Base-by-base conservation (phyloP, 768 basidiomycete genomes). In the Serendipita indica region DNA sequence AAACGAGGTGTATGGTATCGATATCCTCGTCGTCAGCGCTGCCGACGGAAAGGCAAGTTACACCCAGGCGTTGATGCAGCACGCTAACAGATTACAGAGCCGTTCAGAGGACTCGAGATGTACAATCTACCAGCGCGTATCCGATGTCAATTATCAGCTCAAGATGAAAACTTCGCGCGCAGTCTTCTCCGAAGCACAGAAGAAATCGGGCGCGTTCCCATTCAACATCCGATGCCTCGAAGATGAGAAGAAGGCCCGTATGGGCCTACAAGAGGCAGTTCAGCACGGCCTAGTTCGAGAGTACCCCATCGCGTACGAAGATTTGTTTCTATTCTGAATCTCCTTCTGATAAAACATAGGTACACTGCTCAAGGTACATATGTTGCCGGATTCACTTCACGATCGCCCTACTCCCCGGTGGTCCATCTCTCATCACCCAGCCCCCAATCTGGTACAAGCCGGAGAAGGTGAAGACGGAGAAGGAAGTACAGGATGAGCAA, bases 141-240 rank as follows among this genome's bases (percentile, higher is more conserved):
- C 83, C 22, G 73, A 79, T 4, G 80, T 89, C 60, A 93, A 88
- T 37, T 98, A 98, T 73, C 89, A 91, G 69, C 78, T 98, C 67
- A 98, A 98, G 77, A 85, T 94, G 83, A 97, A 94, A 76, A 94
- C 87, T 63, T 93, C 92, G 41, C 86, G 94, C 62, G 80, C 85
- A n/a, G 85, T 94, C 39, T 98, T 97, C 74, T 87, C 88, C 54
- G 94, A 98, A 72, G 89, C 97, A 65, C 89, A 93, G 73, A 93
- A 91, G 77, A 98, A 97, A 72, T 89, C 96, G 39, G 94, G 94
- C 25, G 79, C 90, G 3, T 98, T 99, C 82, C 94, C 96, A 33
- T 97, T 99, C 78, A 97, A 93, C 66, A 79, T 99, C 62, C 89
- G 96, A 62, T 77, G 78, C 45, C 78, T 98, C 60, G 94, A 94